Conservation (phyloP, 2,329 filamentous ascomycete species). For the Neofusicoccum umdonicola region DNA sequence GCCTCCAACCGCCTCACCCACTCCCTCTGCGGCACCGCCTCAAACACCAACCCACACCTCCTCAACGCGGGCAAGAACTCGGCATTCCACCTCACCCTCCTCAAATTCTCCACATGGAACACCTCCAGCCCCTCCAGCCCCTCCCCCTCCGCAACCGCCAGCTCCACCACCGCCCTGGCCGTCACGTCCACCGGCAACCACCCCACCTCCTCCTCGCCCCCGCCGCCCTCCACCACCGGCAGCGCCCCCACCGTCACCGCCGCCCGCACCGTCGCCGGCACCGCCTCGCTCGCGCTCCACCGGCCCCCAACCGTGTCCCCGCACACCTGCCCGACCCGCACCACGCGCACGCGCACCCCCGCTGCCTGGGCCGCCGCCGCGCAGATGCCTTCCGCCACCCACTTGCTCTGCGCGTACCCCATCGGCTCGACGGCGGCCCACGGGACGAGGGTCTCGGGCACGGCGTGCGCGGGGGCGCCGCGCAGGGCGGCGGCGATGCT, state of each 20-base stretch:
- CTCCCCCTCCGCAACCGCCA: not conserved
- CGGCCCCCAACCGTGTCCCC: constrained; percentile 47
- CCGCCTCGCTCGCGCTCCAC: constrained; percentile 52
- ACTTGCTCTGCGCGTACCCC: constrained; percentile 32
- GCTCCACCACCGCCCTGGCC: constrained; percentile 4
- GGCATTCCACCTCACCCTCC: constrained; percentile 50
- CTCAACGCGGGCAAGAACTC: constrained; percentile 54
- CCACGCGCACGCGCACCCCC: constrained; percentile 23
- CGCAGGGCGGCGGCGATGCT: constrained; percentile 12
- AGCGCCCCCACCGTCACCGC: constrained; percentile 47
- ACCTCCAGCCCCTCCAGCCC: constrained; percentile 25
- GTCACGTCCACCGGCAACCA: constrained; percentile 14
- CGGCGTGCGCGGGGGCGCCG: not conserved
- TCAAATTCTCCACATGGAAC: constrained; percentile 54
- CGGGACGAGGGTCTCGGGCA: not conserved
- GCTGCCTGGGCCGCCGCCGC: constrained; percentile 23
- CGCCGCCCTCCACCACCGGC: constrained; percentile 25
- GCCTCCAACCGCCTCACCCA: constrained; percentile 32
- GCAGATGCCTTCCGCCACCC: constrained; percentile 59
- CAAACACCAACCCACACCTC: constrained; percentile 34
- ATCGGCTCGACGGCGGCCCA: constrained; percentile 17
- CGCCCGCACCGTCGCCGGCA: constrained; percentile 50
- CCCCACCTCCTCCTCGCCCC: not conserved
- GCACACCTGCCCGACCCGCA: constrained; percentile 45
- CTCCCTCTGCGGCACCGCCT: constrained; percentile 10